Evolutionary conservation across 164 flowering plant species (phyloP), one percentile per base, ranked within the genome.

Genomic region (Santalum album): DNA sequence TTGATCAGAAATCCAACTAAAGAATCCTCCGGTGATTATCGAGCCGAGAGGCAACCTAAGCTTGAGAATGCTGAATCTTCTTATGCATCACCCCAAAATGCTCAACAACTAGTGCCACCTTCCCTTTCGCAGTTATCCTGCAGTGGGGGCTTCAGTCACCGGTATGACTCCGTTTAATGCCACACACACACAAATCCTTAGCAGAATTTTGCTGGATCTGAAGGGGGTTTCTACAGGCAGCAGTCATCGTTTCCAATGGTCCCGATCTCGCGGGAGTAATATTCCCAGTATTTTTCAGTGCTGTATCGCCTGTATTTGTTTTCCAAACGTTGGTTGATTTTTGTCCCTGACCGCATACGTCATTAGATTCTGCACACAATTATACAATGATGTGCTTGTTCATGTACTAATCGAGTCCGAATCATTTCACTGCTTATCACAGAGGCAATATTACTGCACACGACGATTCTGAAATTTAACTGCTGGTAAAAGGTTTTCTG

Each of bases 1-100:
- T 77, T 74, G 49, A 81, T 80, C 12, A 69, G 76, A 18, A 84
- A 73, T 54, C 35, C 77, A 32, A 22, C 57, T 7, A 70, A 65
- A 53, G 84, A 80, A 12, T 60, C 87, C 32, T 54, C 85, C 5
- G 45, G 57, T 3, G 88, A 86, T 55, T 68, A 54, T 36, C 81
- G 75, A 29, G 27, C 85, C 2, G 85, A 79, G 35, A 92, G 89
- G 77, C 78, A 76, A 71, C 67, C 82, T 11, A 89, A 75, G 71
- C 72, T 77, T 29, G 88, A 84, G 49, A 73, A 58, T 51, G 80
- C 82, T 10, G 56, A 71, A 12, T 49, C 81, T 39, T 44, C 76
- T 14, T 76, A 73, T 52, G 12, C 65, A 12, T 76, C 80, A 50
- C 25, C 77, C n/a, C 82, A 67, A 52, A 65, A 61, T 49, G 58